These are phyloP conservation scores for Ascochyta lentis DNA, from an alignment of 2,329 filamentous ascomycete genomes.

Conservation along the genomic window DNA sequence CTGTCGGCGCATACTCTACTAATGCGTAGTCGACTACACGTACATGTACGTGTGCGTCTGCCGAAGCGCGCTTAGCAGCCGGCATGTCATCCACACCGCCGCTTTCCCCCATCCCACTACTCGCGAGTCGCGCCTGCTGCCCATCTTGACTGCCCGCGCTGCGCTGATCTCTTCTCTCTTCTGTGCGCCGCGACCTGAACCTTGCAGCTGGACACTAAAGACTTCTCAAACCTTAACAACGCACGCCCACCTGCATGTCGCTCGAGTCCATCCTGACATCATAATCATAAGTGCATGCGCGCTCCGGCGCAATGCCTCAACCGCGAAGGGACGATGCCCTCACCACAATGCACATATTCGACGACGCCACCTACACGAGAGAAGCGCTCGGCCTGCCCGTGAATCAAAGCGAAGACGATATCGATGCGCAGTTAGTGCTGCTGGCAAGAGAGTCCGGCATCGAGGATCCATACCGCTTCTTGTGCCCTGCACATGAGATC, in stretches of 20 bases:
- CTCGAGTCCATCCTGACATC: conserved; percentile 29
- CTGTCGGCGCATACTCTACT: conserved; percentile 1
- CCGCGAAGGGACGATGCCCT: conserved; percentile 34
- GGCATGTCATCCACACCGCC: conserved; percentile 15
- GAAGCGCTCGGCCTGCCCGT: conserved; percentile 39
- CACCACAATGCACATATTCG: conserved; percentile 43
- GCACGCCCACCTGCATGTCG: conserved; percentile 28
- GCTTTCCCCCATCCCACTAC: conserved; percentile 16
- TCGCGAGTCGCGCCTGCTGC: conserved; percentile 8
- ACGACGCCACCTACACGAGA: conserved; percentile 40
- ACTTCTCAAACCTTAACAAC: conserved; percentile 16
- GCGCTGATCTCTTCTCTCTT: conserved; percentile 11
- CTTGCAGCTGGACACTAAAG: conserved; percentile 10
- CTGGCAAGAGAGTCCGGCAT: conserved; percentile 41
- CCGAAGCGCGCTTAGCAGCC: conserved; percentile 19
- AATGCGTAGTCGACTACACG: conserved; percentile 12
- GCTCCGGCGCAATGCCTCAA: conserved; percentile 43
- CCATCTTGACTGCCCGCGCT: conserved; percentile 11
- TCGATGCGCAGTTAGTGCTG: conserved; percentile 38
- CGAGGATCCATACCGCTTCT: conserved; percentile 42
- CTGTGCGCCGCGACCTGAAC: conserved; percentile 5
- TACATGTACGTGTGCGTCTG: conserved; percentile 19
- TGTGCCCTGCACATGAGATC: conserved; percentile 31
- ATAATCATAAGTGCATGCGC: conserved; percentile 38
- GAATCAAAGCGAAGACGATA: conserved; percentile 39